Conservation (phyloP, 2,329 filamentous ascomycete genomes). For the Sporothrix euskadiensis region DNA sequence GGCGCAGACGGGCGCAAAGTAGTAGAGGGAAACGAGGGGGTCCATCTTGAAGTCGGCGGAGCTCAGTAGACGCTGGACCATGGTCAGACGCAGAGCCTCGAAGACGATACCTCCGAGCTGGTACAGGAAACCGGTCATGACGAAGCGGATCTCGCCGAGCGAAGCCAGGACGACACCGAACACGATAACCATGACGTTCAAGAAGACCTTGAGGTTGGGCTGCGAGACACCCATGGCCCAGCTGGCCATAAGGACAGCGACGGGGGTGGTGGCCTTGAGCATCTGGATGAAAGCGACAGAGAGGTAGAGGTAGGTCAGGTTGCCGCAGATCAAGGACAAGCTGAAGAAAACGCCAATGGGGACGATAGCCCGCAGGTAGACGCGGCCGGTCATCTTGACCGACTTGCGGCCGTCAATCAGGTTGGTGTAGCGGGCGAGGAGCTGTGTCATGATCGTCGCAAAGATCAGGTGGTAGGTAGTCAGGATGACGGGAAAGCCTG, state of each 20-base stretch:
- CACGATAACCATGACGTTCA: conserved; percentile 94
- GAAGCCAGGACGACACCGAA: conserved; percentile 93
- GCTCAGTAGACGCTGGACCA: conserved; percentile 81
- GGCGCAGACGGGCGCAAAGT: conserved; percentile 83
- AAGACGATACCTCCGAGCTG: conserved; percentile 78
- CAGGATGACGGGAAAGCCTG: conserved; percentile 74
- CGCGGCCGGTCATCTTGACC: conserved; percentile 93
- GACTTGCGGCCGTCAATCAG: conserved; percentile 92
- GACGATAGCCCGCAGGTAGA: conserved; percentile 90
- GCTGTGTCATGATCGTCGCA: conserved; percentile 89
- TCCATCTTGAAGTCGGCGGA: conserved; percentile 90
- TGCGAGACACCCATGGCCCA: conserved; percentile 84
- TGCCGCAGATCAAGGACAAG: conserved; percentile 92
- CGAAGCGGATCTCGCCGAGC: conserved; percentile 93
- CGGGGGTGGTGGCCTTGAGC: conserved; percentile 97
- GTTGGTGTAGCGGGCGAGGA: conserved; percentile 85
- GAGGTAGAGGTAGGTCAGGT: conserved; percentile 92
- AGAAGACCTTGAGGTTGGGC: conserved; percentile 80
- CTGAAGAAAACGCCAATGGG: conserved; percentile 96
- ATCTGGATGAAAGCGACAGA: conserved; percentile 98
- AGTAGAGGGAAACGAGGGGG: conserved; percentile 83
- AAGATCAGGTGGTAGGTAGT: conserved; percentile 96
- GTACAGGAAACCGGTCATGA: conserved; percentile 74
- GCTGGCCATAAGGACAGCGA: conserved; percentile 85
- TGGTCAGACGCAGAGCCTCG: conserved; percentile 78